A percentile compares a stretch with the other conserved stretches of the same genome.
Conservation (phyloP, 2,329 filamentous ascomycete species). For the Helicocarpus griseus region DNA sequence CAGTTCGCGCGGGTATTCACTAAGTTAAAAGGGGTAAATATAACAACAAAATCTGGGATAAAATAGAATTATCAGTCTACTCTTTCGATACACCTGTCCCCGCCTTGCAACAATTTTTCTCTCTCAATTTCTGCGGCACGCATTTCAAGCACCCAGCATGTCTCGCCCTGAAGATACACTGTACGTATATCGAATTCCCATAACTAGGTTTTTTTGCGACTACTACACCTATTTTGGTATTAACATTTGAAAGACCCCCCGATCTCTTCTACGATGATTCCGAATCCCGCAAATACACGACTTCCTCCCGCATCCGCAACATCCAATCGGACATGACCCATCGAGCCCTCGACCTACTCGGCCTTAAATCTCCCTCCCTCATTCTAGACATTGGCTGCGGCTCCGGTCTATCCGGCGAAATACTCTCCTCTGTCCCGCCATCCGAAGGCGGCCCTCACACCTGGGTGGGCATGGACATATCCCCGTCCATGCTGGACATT, state of each 20-base stretch:
- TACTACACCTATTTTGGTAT: no score
- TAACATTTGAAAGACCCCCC: constrained; percentile 46
- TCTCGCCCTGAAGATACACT: constrained; percentile 94
- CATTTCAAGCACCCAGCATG: constrained; percentile 56
- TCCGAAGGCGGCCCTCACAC: constrained; percentile 76
- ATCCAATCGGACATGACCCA: constrained; percentile 94
- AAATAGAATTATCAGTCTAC: no score
- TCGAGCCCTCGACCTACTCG: constrained; percentile 82
- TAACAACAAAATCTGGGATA: no score
- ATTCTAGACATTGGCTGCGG: constrained; percentile 97
- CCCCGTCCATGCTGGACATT: constrained; percentile 90
- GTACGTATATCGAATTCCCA: constrained; percentile 41
- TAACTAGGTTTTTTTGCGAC: background rate
- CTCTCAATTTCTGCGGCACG: no score
- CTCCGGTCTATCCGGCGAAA: constrained; percentile 87
- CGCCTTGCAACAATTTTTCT: background rate
- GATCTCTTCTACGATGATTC: constrained; percentile 96
- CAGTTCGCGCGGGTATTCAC: background rate
- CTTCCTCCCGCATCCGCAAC: constrained; percentile 85
- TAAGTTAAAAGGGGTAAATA: background rate
- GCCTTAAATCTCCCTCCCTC: constrained; percentile 66
- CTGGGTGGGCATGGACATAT: constrained; percentile 97
- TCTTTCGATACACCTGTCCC: no score
- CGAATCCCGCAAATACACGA: constrained; percentile 96
- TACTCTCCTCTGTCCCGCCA: constrained; percentile 62